A percentile compares a stretch with the other conserved stretches of the same genome.
These are phyloP conservation scores for Pyrenochaeta sp. DNA, from an alignment of 2,329 filamentous ascomycete species.

Conservation along the genomic window DNA sequence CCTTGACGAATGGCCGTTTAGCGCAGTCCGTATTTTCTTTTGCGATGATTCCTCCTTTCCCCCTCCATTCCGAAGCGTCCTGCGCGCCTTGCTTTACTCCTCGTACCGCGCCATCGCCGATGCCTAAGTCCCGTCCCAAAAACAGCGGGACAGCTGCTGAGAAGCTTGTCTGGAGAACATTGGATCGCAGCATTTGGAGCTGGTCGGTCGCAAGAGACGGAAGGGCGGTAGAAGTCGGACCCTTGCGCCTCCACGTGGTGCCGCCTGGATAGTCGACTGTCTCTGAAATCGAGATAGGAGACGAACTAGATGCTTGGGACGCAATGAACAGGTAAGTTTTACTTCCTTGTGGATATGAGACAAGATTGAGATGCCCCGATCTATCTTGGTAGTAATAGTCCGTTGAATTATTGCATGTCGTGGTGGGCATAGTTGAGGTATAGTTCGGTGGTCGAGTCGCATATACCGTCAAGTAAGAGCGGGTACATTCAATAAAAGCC, in stretches of 20 bases:
- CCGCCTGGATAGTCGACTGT: conserved; percentile 43
- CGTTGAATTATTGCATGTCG: too few relatives aligned
- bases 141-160: conserved; percentile 19
- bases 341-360: neutral
- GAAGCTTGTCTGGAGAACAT: conserved; percentile 27
- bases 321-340: conserved; percentile 9
- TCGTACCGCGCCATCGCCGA: too few relatives aligned
- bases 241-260: conserved; percentile 49
- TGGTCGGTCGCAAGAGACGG: conserved; percentile 41
- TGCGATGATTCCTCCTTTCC: neutral
- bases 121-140: too few relatives aligned
- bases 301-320: conserved; percentile 48
- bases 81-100: neutral
- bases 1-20: neutral
- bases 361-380: too few relatives aligned
- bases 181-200: conserved; percentile 26
- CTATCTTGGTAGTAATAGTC: too few relatives aligned
- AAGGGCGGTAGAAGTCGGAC: conserved; percentile 47
- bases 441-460: too few relatives aligned
- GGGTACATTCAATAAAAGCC: too few relatives aligned
- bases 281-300: conserved; percentile 11
- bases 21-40: neutral
- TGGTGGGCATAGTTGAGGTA: too few relatives aligned
- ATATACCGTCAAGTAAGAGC: too few relatives aligned
- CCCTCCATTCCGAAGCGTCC: neutral